These are phyloP conservation scores for Pseudogymnoascus sp. DNA, from an alignment of 2,329 filamentous ascomycete genomes.

Conservation along the genomic window DNA sequence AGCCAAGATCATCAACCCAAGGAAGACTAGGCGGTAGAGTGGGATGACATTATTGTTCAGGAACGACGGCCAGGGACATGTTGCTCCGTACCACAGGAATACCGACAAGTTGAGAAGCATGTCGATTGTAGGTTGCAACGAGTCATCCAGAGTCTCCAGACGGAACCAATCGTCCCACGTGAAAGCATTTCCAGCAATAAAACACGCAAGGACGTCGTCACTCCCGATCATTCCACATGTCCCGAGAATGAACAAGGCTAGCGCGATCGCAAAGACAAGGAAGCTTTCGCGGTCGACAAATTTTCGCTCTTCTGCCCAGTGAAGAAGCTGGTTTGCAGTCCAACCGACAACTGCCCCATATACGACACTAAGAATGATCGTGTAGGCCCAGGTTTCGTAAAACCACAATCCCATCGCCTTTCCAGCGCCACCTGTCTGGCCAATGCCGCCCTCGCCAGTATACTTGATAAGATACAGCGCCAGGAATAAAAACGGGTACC, in stretches of 20 bases:
- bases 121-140: constrained; percentile 79
- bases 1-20: constrained; percentile 63
- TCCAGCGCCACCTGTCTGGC: constrained; percentile 45
- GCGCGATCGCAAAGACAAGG: constrained; percentile 51
- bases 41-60: constrained; percentile 57
- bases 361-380: constrained; percentile 63
- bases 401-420: constrained; percentile 72
- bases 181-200: constrained; percentile 80
- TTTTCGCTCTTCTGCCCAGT: constrained; percentile 53
- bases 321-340: constrained; percentile 71
- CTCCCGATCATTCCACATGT: constrained; percentile 79
- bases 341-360: constrained; percentile 74
- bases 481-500: constrained; percentile 79
- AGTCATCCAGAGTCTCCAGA: constrained; percentile 75
- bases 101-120: constrained; percentile 82
- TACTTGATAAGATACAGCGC: constrained; percentile 78
- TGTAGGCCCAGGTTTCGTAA: constrained; percentile 72
- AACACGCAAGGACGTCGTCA: constrained; percentile 82
- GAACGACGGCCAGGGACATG: constrained; percentile 71
- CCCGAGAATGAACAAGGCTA: constrained; percentile 76
- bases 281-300: constrained; percentile 28
- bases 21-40: constrained; percentile 58
- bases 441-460: constrained; percentile 45
- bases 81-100: constrained; percentile 82
- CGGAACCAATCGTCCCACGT: constrained; percentile 92